Base-by-base conservation (phyloP, 2,329 filamentous ascomycete genomes). In the Aspergillus neotritici region DNA sequence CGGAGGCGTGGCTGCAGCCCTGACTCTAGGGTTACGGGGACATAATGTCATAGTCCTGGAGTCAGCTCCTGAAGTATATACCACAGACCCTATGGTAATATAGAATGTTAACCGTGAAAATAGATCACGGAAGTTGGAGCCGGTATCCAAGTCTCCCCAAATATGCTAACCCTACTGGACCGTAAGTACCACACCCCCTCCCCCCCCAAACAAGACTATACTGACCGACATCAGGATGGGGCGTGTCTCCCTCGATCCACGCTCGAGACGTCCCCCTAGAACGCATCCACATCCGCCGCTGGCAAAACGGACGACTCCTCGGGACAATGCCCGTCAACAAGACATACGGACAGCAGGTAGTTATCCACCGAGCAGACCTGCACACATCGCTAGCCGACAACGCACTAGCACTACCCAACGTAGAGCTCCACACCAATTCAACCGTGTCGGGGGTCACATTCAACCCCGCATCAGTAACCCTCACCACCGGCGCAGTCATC, bases 141-240 rank as follows among this genome's bases (percentile, higher is more conserved):
- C 1, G 87, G 87, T 3, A 90, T 93, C 47, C 87, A 93, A 62
- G 75, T 90, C 37, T 85, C 87, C 0, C 86, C 86, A 0, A 93
- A 93, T 52, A 85, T 90, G 76, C 77, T 83, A 3, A 77, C 83
- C 5, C 82, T 91, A 6, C 76, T 93, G 8, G 82, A 87, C 57
- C 73, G 77, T 66, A 46, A 56, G 61, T 56, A 25, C 31, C 31
- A 2, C 2, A 30, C 30, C 4, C 3, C 11, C 16, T 17, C 14
- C 2, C 3, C 16, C 28, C 5, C 11, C 11, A 15, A 17, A 31
- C 5, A n/a, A n/a, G 4, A 25, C 14, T 13, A 13, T n/a, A 13
- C 1, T 13, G 2, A 16, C 36, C 31, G 9, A 36, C 17, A 21
- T 44, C 43, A 66, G 63, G 61, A 41, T 66, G 63, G 63, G 62